Conservation (phyloP, 2,329 filamentous ascomycete species). For the Seiridium cupressi region DNA sequence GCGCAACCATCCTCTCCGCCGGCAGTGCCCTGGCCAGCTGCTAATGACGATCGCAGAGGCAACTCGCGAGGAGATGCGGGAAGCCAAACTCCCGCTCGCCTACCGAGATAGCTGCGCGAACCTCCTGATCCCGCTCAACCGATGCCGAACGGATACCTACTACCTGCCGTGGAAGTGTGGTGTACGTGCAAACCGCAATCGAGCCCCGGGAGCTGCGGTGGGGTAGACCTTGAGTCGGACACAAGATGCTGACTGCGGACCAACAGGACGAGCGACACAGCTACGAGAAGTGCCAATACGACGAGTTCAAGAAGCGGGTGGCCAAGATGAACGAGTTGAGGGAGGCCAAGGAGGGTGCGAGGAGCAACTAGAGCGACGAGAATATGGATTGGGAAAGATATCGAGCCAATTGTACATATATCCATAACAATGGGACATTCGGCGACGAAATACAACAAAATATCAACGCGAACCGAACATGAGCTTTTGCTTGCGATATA, state of each 20-base stretch:
- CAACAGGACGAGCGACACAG: constrained; percentile 87
- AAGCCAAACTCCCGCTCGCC: constrained; percentile 79
- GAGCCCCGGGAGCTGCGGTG: background rate
- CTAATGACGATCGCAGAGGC: constrained; percentile 52
- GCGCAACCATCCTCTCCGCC: constrained; percentile 1
- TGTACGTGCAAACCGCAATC: constrained; percentile 54
- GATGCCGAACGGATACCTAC: constrained; percentile 86
- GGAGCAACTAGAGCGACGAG: constrained; percentile 68
- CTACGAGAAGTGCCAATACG: constrained; percentile 99
- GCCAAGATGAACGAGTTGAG: constrained; percentile 98
- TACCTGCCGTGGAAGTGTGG: constrained; percentile 98
- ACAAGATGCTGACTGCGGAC: background rate
- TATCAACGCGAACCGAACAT: background rate
- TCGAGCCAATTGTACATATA: constrained; percentile 2
- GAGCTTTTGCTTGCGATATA: background rate
- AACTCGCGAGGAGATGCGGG: constrained; percentile 89
- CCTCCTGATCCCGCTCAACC: constrained; percentile 92
- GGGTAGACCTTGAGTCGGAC: background rate
- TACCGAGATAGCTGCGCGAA: constrained; percentile 97
- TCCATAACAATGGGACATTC: background rate
- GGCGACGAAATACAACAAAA: background rate
- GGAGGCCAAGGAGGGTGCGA: constrained; percentile 76
- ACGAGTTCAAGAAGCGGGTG: constrained; percentile 97
- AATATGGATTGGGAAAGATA: background rate
- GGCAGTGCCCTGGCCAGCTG: background rate